Evolutionary conservation across 2,329 filamentous ascomycete genomes (phyloP).

Genomic region (Emergomyces africanus): DNA sequence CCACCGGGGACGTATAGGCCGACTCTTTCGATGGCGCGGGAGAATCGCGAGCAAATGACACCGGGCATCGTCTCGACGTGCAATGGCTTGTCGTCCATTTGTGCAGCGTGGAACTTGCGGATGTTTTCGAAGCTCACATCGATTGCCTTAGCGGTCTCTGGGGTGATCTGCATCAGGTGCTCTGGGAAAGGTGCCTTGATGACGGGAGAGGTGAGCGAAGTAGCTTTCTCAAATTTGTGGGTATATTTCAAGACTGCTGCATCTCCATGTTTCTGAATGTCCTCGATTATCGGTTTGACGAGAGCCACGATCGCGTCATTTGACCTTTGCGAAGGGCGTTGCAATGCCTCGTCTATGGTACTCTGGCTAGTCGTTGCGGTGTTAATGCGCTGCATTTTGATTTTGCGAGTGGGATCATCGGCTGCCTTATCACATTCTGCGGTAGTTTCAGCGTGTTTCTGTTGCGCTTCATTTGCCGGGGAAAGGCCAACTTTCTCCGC

Average conservation of each 20-base stretch:
- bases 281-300: slow-evolving; percentile 80
- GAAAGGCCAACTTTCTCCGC: slow-evolving; percentile 64
- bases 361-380: slow-evolving; percentile 50
- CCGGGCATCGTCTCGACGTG: slow-evolving; percentile 96
- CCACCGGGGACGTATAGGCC: slow-evolving; percentile 92
- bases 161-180: slow-evolving; percentile 69
- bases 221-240: slow-evolving; percentile 96
- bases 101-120: slow-evolving; percentile 80
- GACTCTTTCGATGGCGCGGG: slow-evolving; percentile 85
- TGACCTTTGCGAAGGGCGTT: slow-evolving; percentile 85
- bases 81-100: slow-evolving; percentile 70
- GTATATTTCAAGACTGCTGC: slow-evolving; percentile 83
- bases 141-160: slow-evolving; percentile 82
- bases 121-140: slow-evolving; percentile 93
- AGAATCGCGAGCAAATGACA: slow-evolving; percentile 86
- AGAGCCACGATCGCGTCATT: slow-evolving; percentile 90
- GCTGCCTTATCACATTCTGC: slow-evolving; percentile 38
- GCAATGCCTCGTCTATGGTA: slow-evolving; percentile 61
- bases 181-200: slow-evolving; percentile 78
- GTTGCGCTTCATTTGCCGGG: slow-evolving; percentile 7
- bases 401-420: slow-evolving; percentile 45
- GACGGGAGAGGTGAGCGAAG: slow-evolving; percentile 76
- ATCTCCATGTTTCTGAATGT: slow-evolving; percentile 72
- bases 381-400: slow-evolving; percentile 72
- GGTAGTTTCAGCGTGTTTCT: slow-evolving; percentile 24